Evolutionary conservation across 2,329 filamentous ascomycete genomes (phyloP).

Genomic region (Xylariales sp.): DNA sequence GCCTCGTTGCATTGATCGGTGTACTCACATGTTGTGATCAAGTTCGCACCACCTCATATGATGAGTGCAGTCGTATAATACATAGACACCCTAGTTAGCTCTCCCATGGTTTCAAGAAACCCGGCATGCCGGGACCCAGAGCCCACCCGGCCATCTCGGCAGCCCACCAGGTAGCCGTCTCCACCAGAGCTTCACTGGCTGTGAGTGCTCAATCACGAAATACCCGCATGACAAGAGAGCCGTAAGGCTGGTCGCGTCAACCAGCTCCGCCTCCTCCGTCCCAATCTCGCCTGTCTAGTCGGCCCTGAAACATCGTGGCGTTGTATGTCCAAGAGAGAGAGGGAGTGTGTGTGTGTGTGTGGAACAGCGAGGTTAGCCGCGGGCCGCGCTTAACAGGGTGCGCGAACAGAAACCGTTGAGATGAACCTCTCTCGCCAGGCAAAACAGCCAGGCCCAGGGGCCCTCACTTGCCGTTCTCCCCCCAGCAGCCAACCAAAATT

Average conservation of each 20-base stretch:
- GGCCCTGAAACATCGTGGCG: conserved; percentile 3
- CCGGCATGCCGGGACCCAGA: conserved; percentile 7
- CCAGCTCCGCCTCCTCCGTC: conserved; percentile 17
- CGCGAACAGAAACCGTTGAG: too few species aligned
- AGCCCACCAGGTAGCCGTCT: conserved; percentile 10
- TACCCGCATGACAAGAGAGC: neutral
- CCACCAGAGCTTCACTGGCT: conserved; percentile 20
- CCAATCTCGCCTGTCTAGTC: conserved; percentile 13
- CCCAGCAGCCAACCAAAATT: conserved; percentile 23
- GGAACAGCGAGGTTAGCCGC: conserved; percentile 14
- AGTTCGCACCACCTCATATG: too few species aligned
- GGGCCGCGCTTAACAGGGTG: conserved; percentile 26
- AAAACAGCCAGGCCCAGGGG: too few species aligned
- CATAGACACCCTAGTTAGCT: neutral
- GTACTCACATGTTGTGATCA: too few species aligned
- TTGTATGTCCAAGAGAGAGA: too few species aligned
- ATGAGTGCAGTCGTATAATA: too few species aligned
- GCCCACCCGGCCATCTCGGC: conserved; percentile 8
- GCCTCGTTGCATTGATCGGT: too few species aligned
- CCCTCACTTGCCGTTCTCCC: too few species aligned
- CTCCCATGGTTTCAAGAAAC: conserved; percentile 7
- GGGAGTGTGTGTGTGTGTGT: too few species aligned
- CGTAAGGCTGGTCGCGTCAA: conserved; percentile 6
- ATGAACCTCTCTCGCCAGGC: too few species aligned
- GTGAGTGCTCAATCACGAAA: conserved; percentile 1